These are phyloP conservation scores for Polygonum aviculare DNA, from an alignment of 148 eudicot species.

Conservation along the genomic window DNA sequence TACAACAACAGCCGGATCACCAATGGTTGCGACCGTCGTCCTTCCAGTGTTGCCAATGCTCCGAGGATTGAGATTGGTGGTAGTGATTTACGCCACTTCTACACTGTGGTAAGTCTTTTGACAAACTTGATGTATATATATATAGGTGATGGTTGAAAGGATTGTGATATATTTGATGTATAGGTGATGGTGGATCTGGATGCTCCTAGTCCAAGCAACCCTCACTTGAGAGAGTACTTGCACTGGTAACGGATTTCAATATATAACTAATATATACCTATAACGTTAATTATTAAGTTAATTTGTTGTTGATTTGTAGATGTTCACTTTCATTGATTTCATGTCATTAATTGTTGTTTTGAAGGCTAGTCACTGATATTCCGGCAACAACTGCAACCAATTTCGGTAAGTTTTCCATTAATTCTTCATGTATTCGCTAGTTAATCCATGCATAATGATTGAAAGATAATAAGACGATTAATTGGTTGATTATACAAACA, in stretches of 20 bases:
- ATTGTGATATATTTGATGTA: neutral
- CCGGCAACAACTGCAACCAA: constrained; percentile 48
- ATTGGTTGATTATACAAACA: neutral
- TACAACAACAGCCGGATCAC: constrained; percentile 37
- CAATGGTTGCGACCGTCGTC: constrained; percentile 59
- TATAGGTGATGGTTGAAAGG: neutral
- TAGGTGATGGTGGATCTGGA: constrained; percentile 91
- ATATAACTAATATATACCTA: neutral
- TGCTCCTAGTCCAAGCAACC: constrained; percentile 92
- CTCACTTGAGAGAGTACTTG: constrained; percentile 62
- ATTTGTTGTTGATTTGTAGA: neutral
- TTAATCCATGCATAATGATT: too few relatives aligned
- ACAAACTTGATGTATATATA: neutral
- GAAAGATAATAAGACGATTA: too few relatives aligned
- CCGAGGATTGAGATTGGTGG: constrained; percentile 81
- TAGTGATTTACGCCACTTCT: constrained; percentile 59
- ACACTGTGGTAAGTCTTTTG: constrained; percentile 43
- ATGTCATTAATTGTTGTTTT: neutral
- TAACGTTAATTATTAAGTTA: neutral
- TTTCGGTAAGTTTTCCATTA: constrained; percentile 35
- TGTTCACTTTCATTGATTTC: neutral
- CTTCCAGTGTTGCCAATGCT: constrained; percentile 62
- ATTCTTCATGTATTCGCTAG: neutral
- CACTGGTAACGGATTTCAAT: constrained; percentile 87
- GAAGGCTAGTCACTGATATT: constrained; percentile 55